Conservation (phyloP, 2,329 filamentous ascomycete genomes). For the Aspergillus quadrilineatus region DNA sequence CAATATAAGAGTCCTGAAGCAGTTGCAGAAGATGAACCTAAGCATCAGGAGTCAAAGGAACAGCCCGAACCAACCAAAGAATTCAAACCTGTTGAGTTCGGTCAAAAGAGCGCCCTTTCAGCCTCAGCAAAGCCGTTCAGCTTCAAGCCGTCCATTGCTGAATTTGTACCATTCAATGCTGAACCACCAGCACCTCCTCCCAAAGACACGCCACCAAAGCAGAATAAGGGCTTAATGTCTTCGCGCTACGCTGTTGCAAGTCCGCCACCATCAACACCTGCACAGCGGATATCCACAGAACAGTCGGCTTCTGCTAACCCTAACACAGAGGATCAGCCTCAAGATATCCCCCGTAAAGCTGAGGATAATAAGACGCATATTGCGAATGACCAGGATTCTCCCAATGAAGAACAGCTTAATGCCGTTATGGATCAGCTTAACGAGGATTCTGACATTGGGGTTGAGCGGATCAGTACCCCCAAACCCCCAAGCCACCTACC, state of each 20-base stretch:
- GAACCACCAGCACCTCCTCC: constrained; percentile 18
- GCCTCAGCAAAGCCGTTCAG: constrained; percentile 70
- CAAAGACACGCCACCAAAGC: constrained; percentile 19
- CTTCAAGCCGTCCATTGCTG: constrained; percentile 39
- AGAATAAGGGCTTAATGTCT: constrained; percentile 32
- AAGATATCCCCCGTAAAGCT: constrained; percentile 3
- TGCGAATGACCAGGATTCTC: constrained; percentile 33
- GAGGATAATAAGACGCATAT: constrained; percentile 19
- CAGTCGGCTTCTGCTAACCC: constrained; percentile 14
- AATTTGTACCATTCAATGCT: constrained; percentile 26
- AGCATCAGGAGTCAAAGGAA: constrained; percentile 12
- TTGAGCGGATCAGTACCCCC: constrained; percentile 59
- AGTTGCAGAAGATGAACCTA: constrained; percentile 13
- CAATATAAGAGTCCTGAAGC: constrained; percentile 14
- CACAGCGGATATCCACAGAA: constrained; percentile 15
- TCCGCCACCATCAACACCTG: constrained; percentile 23
- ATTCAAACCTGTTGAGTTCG: constrained; percentile 22
- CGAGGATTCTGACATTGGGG: constrained; percentile 69
- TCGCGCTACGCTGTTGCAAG: constrained; percentile 37
- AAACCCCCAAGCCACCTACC: constrained; percentile 24
- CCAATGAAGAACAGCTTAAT: constrained; percentile 72
- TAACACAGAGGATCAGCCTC: constrained; percentile 1
- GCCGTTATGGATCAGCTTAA: constrained; percentile 87
- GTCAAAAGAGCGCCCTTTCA: constrained; percentile 57
- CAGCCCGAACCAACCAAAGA: constrained; percentile 20